A percentile compares a stretch with the other conserved stretches of the same genome.
Evolutionary conservation across 1,139 yeast species (phyloP).

Genomic region (Suhomyces panamericanus): DNA sequence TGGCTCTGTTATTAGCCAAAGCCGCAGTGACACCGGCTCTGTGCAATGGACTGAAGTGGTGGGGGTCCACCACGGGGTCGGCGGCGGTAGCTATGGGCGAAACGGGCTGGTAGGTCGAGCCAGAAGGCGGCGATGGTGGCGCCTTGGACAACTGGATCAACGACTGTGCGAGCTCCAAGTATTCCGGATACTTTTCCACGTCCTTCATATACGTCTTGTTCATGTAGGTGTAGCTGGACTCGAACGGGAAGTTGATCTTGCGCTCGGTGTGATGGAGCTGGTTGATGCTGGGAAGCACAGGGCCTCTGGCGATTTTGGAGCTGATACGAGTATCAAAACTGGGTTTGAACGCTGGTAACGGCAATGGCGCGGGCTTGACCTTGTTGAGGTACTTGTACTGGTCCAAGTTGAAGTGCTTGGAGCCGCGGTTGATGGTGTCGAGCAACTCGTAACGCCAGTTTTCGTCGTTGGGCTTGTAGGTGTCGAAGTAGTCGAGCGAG

Average conservation of each 20-base stretch:
- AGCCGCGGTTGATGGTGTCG: conserved; percentile 37
- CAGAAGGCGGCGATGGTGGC: conserved; percentile 2
- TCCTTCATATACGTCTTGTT: conserved; percentile 47
- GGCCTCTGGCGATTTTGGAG: conserved; percentile 34
- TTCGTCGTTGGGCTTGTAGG: conserved; percentile 50
- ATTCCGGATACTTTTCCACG: conserved; percentile 49
- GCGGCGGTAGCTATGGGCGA: conserved; percentile 2
- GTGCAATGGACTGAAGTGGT: not conserved
- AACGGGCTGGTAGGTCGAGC: not conserved
- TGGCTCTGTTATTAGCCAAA: not conserved
- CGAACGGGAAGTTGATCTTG: conserved; percentile 54
- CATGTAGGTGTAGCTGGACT: conserved; percentile 54
- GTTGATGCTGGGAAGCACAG: conserved; percentile 27
- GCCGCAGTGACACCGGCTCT: not conserved
- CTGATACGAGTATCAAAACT: conserved; percentile 44
- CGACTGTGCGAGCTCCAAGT: conserved; percentile 48
- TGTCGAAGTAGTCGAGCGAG: conserved; percentile 48
- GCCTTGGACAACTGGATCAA: conserved; percentile 37
- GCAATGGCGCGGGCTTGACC: conserved; percentile 14
- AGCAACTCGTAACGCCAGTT: conserved; percentile 48
- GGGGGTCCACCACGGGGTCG: not conserved
- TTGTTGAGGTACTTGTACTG: conserved; percentile 33
- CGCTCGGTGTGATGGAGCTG: conserved; percentile 26
- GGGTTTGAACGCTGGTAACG: conserved; percentile 28
- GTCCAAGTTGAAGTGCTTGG: conserved; percentile 31